phyloP scores from a whole-genome alignment of 2,329 filamentous ascomycete genomes.

The Ilyonectria robusta region DNA sequence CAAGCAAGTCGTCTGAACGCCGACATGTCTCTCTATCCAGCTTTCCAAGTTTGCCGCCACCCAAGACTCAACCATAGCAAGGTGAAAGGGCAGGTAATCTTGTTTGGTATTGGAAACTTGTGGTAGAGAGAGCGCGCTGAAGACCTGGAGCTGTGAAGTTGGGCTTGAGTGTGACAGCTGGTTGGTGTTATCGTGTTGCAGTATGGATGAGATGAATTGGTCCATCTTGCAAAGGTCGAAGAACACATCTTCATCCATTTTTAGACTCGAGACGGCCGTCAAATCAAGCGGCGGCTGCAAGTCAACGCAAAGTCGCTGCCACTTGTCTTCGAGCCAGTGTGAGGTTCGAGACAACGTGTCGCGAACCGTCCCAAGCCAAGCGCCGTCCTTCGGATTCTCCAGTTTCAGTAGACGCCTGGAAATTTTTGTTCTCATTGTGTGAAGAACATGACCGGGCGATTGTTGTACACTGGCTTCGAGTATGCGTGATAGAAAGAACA shows the following conservation, averaged over 20 bases:
- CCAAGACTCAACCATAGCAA: conserved; percentile 65
- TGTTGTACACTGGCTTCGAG: background rate
- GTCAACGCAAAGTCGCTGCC: conserved; percentile 1
- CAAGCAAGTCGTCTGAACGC: conserved; percentile 42
- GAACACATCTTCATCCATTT: conserved; percentile 9
- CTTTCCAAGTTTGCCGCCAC: conserved; percentile 54
- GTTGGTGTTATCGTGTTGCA: background rate
- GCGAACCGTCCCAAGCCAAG: conserved; percentile 22
- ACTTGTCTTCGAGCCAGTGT: background rate
- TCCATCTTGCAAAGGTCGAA: conserved; percentile 28
- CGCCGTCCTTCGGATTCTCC: background rate
- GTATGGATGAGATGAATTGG: conserved; percentile 21
- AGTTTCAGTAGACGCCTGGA: conserved; percentile 30
- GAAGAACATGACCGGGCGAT: conserved; percentile 19
- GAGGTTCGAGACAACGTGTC: conserved; percentile 15
- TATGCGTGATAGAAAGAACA: conserved; percentile 13
- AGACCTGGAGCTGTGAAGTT: background rate
- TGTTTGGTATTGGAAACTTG: background rate
- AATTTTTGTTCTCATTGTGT: conserved; percentile 33
- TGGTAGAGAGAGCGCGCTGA: background rate
- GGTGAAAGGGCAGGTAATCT: conserved; percentile 21
- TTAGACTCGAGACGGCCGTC: background rate
- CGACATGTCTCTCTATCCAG: conserved; percentile 55
- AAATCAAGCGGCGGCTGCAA: conserved; percentile 15
- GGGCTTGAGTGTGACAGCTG: conserved; percentile 9